Evolutionary conservation across 768 basidiomycete genomes (phyloP).

Genomic region (Xerocomellus dryophilus): DNA sequence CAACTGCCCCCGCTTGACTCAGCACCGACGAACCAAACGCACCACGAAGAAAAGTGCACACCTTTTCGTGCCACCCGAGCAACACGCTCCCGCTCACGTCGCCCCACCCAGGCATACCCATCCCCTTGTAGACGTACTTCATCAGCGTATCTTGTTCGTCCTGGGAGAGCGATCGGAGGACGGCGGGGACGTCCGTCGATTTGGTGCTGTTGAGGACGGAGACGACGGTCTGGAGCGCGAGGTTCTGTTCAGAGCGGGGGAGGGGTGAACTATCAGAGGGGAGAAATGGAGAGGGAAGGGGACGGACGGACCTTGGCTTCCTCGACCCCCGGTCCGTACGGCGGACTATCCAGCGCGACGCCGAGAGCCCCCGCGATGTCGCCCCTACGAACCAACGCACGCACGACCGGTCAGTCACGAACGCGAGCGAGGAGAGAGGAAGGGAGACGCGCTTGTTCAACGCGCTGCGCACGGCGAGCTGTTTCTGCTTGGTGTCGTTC

Average conservation of each 20-base stretch:
- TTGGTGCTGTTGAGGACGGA: conserved; percentile 94
- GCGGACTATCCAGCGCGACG: conserved; percentile 70
- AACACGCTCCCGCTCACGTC: conserved; percentile 66
- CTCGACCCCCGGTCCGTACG: conserved; percentile 85
- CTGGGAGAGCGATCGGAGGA: conserved; percentile 68
- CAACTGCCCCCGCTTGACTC: conserved; percentile 46
- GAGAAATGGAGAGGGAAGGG: conserved; percentile 4
- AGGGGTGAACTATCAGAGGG: background rate
- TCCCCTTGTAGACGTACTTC: conserved; percentile 98
- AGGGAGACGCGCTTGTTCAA: conserved; percentile 68
- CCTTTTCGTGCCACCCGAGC: conserved; percentile 94
- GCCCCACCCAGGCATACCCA: conserved; percentile 62
- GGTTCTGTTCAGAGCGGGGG: conserved; percentile 45
- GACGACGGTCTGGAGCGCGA: conserved; percentile 77
- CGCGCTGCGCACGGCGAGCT: conserved; percentile 64
- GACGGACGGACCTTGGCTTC: conserved; percentile 73
- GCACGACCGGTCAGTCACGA: background rate
- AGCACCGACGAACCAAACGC: background rate
- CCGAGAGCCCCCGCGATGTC: conserved; percentile 74
- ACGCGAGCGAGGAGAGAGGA: background rate
- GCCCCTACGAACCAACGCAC: conserved; percentile 45
- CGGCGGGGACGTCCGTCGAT: conserved; percentile 74
- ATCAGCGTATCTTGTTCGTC: conserved; percentile 88
- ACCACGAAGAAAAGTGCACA: conserved; percentile 24
- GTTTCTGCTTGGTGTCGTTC: conserved; percentile 73